Evolutionary conservation across 2,329 filamentous ascomycete species (phyloP), one percentile per base, ranked within the genome.

Genomic region (Annulohypoxylon truncatum): DNA sequence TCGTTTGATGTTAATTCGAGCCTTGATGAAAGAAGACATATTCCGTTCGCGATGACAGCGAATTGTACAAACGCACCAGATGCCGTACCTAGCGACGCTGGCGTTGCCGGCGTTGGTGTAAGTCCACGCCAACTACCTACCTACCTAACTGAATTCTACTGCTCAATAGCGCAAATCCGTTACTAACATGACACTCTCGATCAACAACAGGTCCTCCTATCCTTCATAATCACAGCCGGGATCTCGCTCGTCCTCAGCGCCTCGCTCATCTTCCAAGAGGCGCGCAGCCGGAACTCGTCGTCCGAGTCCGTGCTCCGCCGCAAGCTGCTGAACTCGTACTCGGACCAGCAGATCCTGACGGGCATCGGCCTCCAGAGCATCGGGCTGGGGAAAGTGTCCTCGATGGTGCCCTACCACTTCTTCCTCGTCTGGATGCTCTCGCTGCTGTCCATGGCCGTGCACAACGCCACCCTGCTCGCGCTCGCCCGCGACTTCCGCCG

Each of bases 391-490:
- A 87, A 88, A 73, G 84, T 86, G 73, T 78, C 83, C 47, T 80
- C 80, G 4, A 84, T 91, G 75, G 83, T 89, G 0, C 84, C 88
- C 0, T 92, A 92, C 74, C 89, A 92, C 77, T 90, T 91, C 79
- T 91, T 91, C 79, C 83, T 91, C 58, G 85, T 91, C 69, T 91
- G 89, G 89, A 89, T 90, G 80, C 79, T 91, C 1, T 87, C 87
- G 0, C 77, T 90, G 10, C 80, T 91, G 6, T 87, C 87, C 13
- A 90, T 87, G 68, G 86, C 87, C 0, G 90, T 89, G 2, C 89
- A 91, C 76, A 88, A 90, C 63, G 83, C 87, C 3, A 87, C 88
- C 0, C 79, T 91, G 13, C 81, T 91, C n/a, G 87, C 87, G 0
- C 82, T 91, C 31, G 86, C 89, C 1, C 85, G 86, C 73, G 88